phyloP scores from a whole-genome alignment of 129 eudicot genomes.

The Smallanthus sonchifolius region DNA sequence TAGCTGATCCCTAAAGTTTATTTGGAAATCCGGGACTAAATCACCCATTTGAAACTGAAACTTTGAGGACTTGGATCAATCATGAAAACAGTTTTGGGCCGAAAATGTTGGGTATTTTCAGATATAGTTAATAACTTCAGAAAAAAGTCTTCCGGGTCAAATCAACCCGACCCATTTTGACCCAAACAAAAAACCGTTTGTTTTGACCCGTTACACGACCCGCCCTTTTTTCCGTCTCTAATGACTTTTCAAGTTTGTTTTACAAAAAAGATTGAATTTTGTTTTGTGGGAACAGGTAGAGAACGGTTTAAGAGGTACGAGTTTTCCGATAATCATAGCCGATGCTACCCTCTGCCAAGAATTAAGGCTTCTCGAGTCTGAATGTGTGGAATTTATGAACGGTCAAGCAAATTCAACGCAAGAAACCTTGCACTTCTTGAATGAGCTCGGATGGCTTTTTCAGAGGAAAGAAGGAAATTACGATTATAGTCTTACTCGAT shows the following conservation, averaged over 20 bases:
- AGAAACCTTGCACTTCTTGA: constrained; percentile 60
- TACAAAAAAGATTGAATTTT: neutral
- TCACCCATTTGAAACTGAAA: neutral
- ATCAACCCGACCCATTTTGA: too few species aligned
- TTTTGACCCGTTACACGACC: too few species aligned
- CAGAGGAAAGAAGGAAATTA: constrained; percentile 49
- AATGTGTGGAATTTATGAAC: constrained; percentile 24
- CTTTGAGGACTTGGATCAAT: neutral
- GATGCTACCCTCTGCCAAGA: constrained; percentile 67
- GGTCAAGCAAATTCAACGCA: constrained; percentile 31
- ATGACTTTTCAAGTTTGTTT: too few species aligned
- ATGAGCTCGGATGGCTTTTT: constrained; percentile 92
- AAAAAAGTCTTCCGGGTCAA: too few species aligned
- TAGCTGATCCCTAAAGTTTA: neutral
- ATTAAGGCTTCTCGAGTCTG: constrained; percentile 60
- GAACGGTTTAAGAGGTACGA: constrained; percentile 59
- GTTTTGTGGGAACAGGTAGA: constrained; percentile 48
- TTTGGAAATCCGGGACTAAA: neutral
- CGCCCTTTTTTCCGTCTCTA: too few species aligned
- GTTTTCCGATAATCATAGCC: constrained; percentile 83
- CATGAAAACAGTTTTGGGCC: too few species aligned
- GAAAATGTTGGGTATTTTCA: too few species aligned
- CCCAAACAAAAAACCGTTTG: neutral
- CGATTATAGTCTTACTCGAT: constrained; percentile 46
- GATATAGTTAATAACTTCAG: too few species aligned